Base-by-base conservation (phyloP, 306 rosid species). In the Cucumis sativus region DNA sequence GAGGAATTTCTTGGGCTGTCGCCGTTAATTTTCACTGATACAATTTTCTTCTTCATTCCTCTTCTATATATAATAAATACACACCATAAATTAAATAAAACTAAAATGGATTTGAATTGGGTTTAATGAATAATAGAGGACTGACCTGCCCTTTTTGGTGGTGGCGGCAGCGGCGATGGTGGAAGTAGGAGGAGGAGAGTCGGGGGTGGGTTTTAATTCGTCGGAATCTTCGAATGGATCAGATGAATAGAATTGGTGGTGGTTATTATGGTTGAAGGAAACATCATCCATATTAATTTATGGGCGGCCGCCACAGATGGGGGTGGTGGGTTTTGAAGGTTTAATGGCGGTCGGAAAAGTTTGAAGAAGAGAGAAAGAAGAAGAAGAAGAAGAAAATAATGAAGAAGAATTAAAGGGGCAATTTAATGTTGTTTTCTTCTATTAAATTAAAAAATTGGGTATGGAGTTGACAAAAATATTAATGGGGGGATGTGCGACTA, bases 1-100 rank as follows among this genome's bases (percentile, higher is more conserved):
- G 92, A 87, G 73, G 92, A 87, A 77, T 84, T 74, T 47, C 69
- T 79, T 1, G 54, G 63, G 79, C 21, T 84, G 81, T 80, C 90
- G 45, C 89, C 88, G 73, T 91, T 88, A 25, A 95, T 89, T 65
- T 93, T 95, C 60, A 95, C 84, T 9, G 91, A 91, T 78, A 92
- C 92, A 52, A 95, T 97, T 82, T 90, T 87, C 78, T 91, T 95
- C 80, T 90, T 85, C 65, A 85, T 79, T 7, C 85, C 87, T 40
- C 93, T 77, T 85, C 86, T 85, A 78, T 84, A 82, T 25, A 62
- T 1, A 23, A 33, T 33, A 33, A 33, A 33, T 33, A 47, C 57
- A 52, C 57, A 16, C 20, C 57, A 76, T 43, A 68, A 10, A 71
- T 6, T 30, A 9, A 57, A 28, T 1, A 7, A 4, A 40, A 40